Conservation (phyloP, 352 stramenopile species). For the Blastocystis sp. region DNA sequence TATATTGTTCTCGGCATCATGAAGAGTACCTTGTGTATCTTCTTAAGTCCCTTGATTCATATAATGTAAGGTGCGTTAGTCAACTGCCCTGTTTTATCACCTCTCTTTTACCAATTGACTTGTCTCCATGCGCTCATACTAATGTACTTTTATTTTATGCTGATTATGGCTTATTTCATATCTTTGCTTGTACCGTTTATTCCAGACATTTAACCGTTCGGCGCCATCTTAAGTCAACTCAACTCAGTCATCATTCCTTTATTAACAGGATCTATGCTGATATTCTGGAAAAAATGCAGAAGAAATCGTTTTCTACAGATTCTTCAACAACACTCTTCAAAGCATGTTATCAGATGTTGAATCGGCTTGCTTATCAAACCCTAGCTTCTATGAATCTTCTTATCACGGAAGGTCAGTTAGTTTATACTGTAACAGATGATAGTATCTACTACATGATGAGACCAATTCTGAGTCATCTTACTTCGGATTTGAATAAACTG, state of each 20-base stretch:
- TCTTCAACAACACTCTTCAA: not conserved
- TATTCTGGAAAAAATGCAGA: not conserved
- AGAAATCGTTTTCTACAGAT: not conserved
- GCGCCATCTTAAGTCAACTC: not conserved
- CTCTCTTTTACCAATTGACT: not conserved
- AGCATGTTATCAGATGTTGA: not conserved
- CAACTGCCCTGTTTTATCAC: not conserved
- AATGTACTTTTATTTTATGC: not conserved
- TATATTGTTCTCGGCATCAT: not conserved
- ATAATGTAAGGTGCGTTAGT: not conserved
- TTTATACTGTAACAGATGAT: not conserved
- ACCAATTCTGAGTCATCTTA: not conserved
- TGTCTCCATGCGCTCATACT: not conserved
- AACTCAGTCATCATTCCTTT: not conserved
- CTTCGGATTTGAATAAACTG: not conserved
- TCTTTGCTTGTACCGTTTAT: not conserved
- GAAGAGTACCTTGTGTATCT: not conserved
- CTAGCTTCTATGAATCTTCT: not conserved
- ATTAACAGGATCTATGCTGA: not conserved
- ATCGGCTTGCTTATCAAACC: not conserved
- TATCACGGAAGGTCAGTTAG: not conserved
- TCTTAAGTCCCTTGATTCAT: not conserved
- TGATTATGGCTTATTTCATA: not conserved
- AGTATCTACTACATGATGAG: not conserved
- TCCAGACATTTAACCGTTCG: not conserved